phyloP scores from a whole-genome alignment of 2,329 filamentous ascomycete genomes.

The Botrytis deweyae region DNA sequence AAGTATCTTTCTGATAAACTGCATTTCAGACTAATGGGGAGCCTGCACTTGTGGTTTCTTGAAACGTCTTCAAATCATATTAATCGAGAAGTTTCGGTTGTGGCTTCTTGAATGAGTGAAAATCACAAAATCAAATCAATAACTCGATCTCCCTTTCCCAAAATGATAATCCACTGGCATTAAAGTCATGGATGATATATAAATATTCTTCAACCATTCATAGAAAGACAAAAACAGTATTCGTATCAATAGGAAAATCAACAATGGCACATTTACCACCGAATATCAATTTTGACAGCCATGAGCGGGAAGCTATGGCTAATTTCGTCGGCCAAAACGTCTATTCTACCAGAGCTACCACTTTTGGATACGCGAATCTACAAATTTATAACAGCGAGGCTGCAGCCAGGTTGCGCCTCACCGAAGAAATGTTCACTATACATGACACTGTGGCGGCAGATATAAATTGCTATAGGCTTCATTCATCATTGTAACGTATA shows the following conservation, averaged over 20 bases:
- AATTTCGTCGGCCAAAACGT: background rate
- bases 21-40: too few relatives aligned
- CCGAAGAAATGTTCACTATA: too few relatives aligned
- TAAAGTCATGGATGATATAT: too few relatives aligned
- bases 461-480: background rate
- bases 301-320: background rate
- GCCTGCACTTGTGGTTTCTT: too few relatives aligned
- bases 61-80: too few relatives aligned
- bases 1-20: too few relatives aligned
- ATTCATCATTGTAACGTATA: background rate
- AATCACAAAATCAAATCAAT: too few relatives aligned
- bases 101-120: too few relatives aligned
- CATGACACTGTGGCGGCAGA: background rate
- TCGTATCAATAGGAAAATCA: background rate
- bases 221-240: background rate
- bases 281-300: background rate
- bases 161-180: too few relatives aligned
- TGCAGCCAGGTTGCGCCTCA: background rate
- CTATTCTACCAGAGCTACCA: background rate
- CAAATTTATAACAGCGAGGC: background rate
- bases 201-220: background rate
- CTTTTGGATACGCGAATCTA: background rate
- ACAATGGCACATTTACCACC: background rate
- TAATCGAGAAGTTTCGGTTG: too few relatives aligned
- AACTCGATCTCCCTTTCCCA: too few relatives aligned